Evolutionary conservation across 257 asterid species (phyloP).

Genomic region (Penstemon eatonii): DNA sequence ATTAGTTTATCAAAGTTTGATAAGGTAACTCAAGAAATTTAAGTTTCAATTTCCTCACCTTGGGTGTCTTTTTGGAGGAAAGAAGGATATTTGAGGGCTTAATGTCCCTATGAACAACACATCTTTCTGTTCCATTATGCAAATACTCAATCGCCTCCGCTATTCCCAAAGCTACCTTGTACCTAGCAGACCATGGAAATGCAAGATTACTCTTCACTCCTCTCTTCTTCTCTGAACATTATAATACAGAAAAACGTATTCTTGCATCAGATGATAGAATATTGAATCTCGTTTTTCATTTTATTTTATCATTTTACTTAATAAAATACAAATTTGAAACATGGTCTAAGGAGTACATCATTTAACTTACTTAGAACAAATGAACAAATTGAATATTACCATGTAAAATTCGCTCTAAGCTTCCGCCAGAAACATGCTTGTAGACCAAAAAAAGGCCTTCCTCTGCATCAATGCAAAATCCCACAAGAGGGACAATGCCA

Average conservation of each 20-base stretch:
- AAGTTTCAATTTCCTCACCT: constrained; percentile 38
- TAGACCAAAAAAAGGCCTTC: constrained; percentile 85
- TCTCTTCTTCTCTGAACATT: constrained; percentile 59
- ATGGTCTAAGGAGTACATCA: neutral
- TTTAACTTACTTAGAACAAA: neutral
- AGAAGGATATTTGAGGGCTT: constrained; percentile 94
- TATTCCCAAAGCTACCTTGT: constrained; percentile 70
- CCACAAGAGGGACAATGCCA: constrained; percentile 80
- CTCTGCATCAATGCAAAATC: constrained; percentile 86
- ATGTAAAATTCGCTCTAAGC: constrained; percentile 75
- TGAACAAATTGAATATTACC: constrained; percentile 39
- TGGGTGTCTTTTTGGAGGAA: constrained; percentile 71
- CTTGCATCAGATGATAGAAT: too few relatives aligned
- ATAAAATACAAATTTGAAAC: neutral
- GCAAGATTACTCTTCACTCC: constrained; percentile 56
- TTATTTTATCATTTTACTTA: too few relatives aligned
- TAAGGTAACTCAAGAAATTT: constrained; percentile 16
- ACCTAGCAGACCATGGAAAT: constrained; percentile 68
- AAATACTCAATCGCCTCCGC: constrained; percentile 78
- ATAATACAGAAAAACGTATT: constrained; percentile 8
- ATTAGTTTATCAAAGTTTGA: neutral
- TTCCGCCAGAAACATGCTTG: constrained; percentile 88
- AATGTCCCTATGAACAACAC: constrained; percentile 90
- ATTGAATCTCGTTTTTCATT: too few relatives aligned
- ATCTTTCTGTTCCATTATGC: constrained; percentile 79